A percentile compares a stretch with the other conserved stretches of the same genome.
phyloP scores from a whole-genome alignment of 371 early-diverging fungal genomes.

The Umbelopsis sp. region DNA sequence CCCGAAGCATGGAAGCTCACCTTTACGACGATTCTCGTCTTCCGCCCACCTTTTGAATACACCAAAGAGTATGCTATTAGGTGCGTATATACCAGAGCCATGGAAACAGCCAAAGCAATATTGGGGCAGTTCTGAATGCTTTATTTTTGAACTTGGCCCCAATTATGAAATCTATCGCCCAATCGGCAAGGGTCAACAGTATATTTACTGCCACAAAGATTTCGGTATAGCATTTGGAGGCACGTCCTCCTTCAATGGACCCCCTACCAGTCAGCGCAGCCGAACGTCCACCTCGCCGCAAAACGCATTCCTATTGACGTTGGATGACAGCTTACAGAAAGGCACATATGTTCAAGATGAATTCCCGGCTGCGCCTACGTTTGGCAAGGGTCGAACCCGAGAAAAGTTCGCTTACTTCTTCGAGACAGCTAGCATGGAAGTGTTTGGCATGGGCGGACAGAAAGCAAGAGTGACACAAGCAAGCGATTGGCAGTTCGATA shows the following conservation, averaged over 20 bases:
- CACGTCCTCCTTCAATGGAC: constrained; percentile 18
- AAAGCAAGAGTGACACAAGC: constrained; percentile 47
- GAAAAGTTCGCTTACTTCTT: constrained; percentile 33
- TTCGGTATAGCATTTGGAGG: constrained; percentile 68
- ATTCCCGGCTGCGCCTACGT: constrained; percentile 41
- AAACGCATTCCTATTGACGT: constrained; percentile 28
- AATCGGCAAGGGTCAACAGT: constrained; percentile 37
- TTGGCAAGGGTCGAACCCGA: constrained; percentile 23
- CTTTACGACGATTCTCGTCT: not conserved
- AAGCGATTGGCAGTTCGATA: constrained; percentile 65
- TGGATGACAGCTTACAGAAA: constrained; percentile 54
- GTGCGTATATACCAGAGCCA: constrained; percentile 58
- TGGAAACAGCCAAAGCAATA: constrained; percentile 61
- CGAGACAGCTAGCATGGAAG: constrained; percentile 62
- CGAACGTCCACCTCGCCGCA: constrained; percentile 3
- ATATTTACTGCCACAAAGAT: constrained; percentile 54
- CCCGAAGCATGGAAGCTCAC: not conserved
- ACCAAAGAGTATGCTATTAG: constrained; percentile 40
- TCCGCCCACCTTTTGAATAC: not conserved
- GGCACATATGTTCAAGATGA: constrained; percentile 51
- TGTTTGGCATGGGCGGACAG: constrained; percentile 60
- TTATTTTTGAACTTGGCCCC: constrained; percentile 62
- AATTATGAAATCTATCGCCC: constrained; percentile 57
- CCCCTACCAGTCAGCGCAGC: constrained; percentile 1
- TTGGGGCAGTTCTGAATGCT: constrained; percentile 58